Conservation (phyloP, 352 stramenopile genomes). For the Globisporangium rhizosaccharum region DNA sequence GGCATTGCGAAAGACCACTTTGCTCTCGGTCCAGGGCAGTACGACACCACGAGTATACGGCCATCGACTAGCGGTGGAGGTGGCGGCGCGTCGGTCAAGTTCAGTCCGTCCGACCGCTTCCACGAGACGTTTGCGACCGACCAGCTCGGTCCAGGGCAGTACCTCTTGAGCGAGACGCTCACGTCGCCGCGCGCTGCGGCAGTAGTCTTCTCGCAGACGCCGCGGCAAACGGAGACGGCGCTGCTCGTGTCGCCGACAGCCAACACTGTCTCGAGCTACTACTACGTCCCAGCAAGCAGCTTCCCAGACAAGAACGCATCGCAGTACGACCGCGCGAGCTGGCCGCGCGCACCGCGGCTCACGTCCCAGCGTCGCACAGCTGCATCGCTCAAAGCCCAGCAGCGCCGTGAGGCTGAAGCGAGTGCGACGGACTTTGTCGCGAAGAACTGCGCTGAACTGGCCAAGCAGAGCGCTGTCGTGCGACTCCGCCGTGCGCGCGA, state of each 20-base stretch:
- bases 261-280: constrained; percentile 56
- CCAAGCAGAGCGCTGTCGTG: constrained; percentile 20
- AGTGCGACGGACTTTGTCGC: constrained; percentile 25
- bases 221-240: constrained; percentile 27
- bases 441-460: constrained; percentile 25
- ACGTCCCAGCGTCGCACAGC: constrained; percentile 15
- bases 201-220: constrained; percentile 50
- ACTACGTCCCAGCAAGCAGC: constrained; percentile 36
- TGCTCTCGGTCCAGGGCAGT: constrained; percentile 50
- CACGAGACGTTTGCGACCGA: constrained; percentile 36
- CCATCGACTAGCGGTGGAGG: constrained; percentile 10
- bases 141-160: constrained; percentile 42
- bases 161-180: constrained; percentile 33
- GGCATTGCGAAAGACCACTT: constrained; percentile 39
- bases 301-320: constrained; percentile 22
- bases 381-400: constrained; percentile 2
- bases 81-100: constrained; percentile 32
- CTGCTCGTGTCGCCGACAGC: constrained; percentile 26
- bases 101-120: constrained; percentile 57
- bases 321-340: constrained; percentile 29
- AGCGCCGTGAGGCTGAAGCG: constrained; percentile 3
- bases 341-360: constrained; percentile 38
- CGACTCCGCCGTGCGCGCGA: constrained; percentile 8
- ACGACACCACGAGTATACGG: constrained; percentile 29
- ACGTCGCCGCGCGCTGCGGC: constrained; percentile 21